Evolutionary conservation across 1,139 yeast species (phyloP), one percentile per base, ranked within the genome.

Genomic region (Geotrichum citri-aurantii): DNA sequence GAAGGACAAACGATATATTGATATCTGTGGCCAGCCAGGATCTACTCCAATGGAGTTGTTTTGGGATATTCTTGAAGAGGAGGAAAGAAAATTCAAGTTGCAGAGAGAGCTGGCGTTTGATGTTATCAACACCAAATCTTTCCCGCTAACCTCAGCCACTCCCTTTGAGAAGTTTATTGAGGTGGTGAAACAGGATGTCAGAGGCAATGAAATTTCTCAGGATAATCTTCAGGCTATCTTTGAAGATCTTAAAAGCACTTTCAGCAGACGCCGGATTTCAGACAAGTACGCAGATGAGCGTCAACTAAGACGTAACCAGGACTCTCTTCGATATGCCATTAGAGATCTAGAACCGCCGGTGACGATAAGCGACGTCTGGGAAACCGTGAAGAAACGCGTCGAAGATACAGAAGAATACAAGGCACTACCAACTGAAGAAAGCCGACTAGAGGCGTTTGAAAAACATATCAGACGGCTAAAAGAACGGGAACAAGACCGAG

Each of bases 21-120:
- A 80, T 24, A 66, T 90, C 49, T 79, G 91, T 61, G 96, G 96
- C 0, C 79, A 92, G 60, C 78, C 82, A 50, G 97, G 97, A 0
- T 90, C 97, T 0, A 79, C 84, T 0, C 88, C 96, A 0, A 69
- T 86, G 44, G 96, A 91, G 62, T 73, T 89, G 50, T 89, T 88
- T 66, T 81, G 90, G 83, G 97, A 92, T 69, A 69, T 81, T 0
- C 79, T 86, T 1, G 92, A 87, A 65, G 86, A 82, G 58, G 82
- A 83, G 65, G 78, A 79, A 40, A 81, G 84, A 60, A 68, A 77
- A 2, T 68, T 87, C 51, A 80, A 79, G 62, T 81, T 83, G 24
- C 83, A 84, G 66, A 81, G 81, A 59, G 90, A 86, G 58, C 70
- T 85, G 54, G 80, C 84, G 1, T 80, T 80, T 52, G 84, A 80